These are phyloP conservation scores for Neurospora africana DNA, from an alignment of 495 filamentous ascomycete species.

Conservation along the genomic window DNA sequence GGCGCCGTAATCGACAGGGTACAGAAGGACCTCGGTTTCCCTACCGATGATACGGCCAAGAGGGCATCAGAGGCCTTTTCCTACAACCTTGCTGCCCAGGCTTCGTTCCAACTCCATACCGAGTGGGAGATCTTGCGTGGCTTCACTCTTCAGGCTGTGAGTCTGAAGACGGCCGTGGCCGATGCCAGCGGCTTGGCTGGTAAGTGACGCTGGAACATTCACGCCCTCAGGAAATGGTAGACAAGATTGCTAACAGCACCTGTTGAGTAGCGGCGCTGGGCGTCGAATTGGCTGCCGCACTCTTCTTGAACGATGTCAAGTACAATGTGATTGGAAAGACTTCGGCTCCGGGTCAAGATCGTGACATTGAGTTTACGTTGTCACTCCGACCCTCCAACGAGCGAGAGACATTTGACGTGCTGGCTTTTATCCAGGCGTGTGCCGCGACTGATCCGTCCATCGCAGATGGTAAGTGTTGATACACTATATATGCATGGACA, in stretches of 20 bases:
- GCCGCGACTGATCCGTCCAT: not conserved
- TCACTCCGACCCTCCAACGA: not conserved
- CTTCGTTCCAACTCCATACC: not conserved
- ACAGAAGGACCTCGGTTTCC: not conserved
- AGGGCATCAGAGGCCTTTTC: not conserved
- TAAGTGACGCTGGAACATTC: not conserved
- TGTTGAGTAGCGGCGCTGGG: not conserved
- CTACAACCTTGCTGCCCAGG: not conserved
- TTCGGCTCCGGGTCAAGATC: not conserved
- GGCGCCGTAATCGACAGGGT: not conserved
- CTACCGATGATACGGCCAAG: not conserved
- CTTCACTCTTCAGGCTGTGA: not conserved
- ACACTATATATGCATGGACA: not conserved
- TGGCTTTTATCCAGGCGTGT: not conserved
- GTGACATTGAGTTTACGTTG: not conserved
- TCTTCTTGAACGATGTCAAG: not conserved
- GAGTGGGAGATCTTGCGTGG: not conserved
- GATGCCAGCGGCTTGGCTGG: not conserved
- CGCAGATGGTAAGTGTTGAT: not conserved
- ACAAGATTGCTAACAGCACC: not conserved
- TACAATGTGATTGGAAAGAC: not conserved
- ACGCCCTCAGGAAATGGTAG: not conserved
- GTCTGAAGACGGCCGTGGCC: not conserved
- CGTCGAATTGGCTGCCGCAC: not conserved
- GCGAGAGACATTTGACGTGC: not conserved